Evolutionary conservation across 1,284 basidiomycete species (phyloP).

Genomic region (Apiotrichum mycotoxinovorans): DNA sequence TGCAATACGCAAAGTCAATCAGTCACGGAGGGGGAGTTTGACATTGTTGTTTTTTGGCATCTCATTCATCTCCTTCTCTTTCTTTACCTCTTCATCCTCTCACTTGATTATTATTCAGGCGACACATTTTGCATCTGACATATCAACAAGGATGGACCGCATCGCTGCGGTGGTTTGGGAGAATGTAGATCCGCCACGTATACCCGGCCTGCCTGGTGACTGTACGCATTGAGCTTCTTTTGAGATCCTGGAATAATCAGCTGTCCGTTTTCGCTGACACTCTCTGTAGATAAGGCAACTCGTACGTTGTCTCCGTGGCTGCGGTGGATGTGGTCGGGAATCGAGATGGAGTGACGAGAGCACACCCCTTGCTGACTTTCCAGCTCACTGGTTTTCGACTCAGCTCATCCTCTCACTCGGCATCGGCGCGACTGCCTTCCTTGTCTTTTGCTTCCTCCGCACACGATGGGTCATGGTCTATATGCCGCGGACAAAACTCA

Average conservation of each 20-base stretch:
- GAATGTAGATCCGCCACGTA: not conserved
- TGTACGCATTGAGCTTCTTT: not conserved
- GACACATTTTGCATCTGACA: too few species aligned
- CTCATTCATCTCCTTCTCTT: too few species aligned
- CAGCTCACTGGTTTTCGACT: constrained; percentile 62
- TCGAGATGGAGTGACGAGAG: not conserved
- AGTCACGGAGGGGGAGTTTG: too few species aligned
- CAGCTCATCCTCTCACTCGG: constrained; percentile 74
- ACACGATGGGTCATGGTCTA: constrained; percentile 84
- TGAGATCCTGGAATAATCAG: not conserved
- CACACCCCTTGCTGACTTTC: not conserved
- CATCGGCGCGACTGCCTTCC: constrained; percentile 75
- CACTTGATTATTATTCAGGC: too few species aligned
- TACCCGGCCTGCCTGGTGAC: not conserved
- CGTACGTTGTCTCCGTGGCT: not conserved
- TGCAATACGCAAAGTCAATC: too few species aligned
- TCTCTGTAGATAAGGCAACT: not conserved
- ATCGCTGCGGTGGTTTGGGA: not conserved
- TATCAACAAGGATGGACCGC: constrained; percentile 1
- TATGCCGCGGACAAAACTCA: constrained; percentile 87
- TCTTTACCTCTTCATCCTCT: too few species aligned
- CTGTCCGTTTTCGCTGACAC: not conserved
- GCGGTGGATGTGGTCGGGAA: not conserved
- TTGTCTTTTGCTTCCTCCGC: constrained; percentile 82
- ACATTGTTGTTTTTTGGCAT: too few species aligned